Evolutionary conservation across 352 stramenopile species (phyloP).

Genomic region (Globisporangium apiculatum): DNA sequence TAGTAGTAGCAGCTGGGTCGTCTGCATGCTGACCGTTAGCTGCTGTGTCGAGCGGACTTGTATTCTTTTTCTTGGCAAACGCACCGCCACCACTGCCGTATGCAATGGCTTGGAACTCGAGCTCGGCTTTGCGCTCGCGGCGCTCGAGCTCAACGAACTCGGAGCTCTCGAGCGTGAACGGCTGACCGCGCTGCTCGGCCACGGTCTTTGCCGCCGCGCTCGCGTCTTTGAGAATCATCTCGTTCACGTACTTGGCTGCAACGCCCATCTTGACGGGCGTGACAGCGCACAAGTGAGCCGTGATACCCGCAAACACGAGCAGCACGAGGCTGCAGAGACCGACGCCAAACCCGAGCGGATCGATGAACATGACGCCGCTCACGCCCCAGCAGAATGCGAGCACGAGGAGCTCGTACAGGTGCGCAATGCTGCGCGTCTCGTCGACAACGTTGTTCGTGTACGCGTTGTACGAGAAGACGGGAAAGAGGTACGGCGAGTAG

Average conservation of each 20-base stretch:
- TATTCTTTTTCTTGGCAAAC: slow-evolving; percentile 39
- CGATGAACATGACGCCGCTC: slow-evolving; percentile 84
- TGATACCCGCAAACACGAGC: slow-evolving; percentile 66
- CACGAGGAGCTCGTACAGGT: slow-evolving; percentile 68
- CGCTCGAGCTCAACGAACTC: slow-evolving; percentile 74
- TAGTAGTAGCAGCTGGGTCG: background rate
- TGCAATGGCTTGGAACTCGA: slow-evolving; percentile 79
- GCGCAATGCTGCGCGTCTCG: slow-evolving; percentile 59
- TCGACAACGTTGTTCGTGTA: slow-evolving; percentile 89
- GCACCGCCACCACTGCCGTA: slow-evolving; percentile 45
- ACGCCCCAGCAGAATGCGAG: slow-evolving; percentile 83
- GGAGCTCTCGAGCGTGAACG: slow-evolving; percentile 66
- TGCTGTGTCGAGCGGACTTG: too few relatives aligned
- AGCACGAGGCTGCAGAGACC: slow-evolving; percentile 82
- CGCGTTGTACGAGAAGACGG: slow-evolving; percentile 88
- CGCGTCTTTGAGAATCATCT: slow-evolving; percentile 83
- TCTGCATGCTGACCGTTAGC: background rate
- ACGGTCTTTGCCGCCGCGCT: slow-evolving; percentile 63
- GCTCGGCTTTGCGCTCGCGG: slow-evolving; percentile 67
- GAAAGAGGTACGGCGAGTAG: slow-evolving; percentile 87
- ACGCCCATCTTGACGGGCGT: slow-evolving; percentile 86
- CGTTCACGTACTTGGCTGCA: slow-evolving; percentile 84
- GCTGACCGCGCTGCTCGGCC: slow-evolving; percentile 50
- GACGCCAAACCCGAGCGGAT: slow-evolving; percentile 85
- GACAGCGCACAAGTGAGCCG: slow-evolving; percentile 69